Evolutionary conservation across 1,284 basidiomycete species (phyloP), one percentile per base, ranked within the genome.

Genomic region (Pascua guehoae): DNA sequence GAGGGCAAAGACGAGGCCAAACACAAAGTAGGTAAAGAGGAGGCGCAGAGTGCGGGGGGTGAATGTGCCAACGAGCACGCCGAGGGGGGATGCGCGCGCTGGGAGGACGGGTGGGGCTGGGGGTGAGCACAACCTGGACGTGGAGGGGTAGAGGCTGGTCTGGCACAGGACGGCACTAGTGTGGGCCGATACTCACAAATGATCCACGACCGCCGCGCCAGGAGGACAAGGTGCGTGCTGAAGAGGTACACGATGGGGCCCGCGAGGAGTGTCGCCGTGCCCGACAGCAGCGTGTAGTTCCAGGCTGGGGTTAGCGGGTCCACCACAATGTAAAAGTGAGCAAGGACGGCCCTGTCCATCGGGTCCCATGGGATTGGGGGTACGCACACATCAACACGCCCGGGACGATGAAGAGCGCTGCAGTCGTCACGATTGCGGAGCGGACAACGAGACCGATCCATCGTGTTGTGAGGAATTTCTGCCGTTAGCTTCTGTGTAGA

Each of bases 161-260:
- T 32, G 24, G 7, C n/a, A n/a, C n/a, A n/a, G n/a, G n/a, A n/a
- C n/a, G n/a, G n/a, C n/a, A n/a, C n/a, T n/a, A n/a, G n/a, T n/a
- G n/a, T 16, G 15, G 32, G 10, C 8, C 10, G 18, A 8, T 2
- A 58, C 69, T 59, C 43, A 74, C 72, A 49, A 14, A 64, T 66
- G 39, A 74, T 67, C 49, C 63, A 66, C 14, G 63, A 53, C 24
- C 65, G 56, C 5, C 70, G 54, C 0, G 57, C 58, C 8, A 60
- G 61, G 1, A 73, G 61, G 38, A 69, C 83, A 60, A 84, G 79
- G 69, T 83, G 81, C 56, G 60, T 83, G 17, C 70, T 79, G 60
- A 85, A 81, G 74, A 80, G 78, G 72, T 87, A 85, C 66, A 76
- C 69, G 41, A 87, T 84, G 10, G 67, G 63, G 24, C 66, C 64